Conservation (phyloP, 129 eudicot species). For the Escallonia herrerae region DNA sequence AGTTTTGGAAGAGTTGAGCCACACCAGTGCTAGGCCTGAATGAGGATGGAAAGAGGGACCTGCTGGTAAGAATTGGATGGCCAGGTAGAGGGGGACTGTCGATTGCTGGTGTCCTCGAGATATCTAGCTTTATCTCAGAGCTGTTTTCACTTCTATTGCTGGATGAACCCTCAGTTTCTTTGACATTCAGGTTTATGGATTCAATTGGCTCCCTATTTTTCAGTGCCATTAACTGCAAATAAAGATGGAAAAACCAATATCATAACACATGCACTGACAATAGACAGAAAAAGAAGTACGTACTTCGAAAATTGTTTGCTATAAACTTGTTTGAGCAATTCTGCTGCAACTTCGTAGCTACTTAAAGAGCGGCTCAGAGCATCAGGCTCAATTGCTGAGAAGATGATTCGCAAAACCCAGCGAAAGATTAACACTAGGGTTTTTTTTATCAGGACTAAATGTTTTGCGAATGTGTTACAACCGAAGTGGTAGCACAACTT, state of each 20-base stretch:
- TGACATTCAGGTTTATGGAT: conserved; percentile 78
- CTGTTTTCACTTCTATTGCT: conserved; percentile 94
- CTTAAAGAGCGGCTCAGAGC: no score
- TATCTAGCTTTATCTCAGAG: conserved; percentile 77
- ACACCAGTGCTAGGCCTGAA: conserved; percentile 34
- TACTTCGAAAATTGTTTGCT: no score
- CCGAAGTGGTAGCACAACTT: no score
- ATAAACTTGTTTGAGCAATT: no score
- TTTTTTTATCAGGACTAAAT: no score
- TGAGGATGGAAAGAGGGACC: conserved; percentile 50
- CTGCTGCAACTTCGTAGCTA: no score
- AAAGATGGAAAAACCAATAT: conserved; percentile 1
- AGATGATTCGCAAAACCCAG: no score
- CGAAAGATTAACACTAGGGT: no score
- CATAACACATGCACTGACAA: not conserved
- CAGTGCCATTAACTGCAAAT: conserved; percentile 65
- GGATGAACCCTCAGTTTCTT: conserved; percentile 89
- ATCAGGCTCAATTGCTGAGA: no score
- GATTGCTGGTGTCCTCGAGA: conserved; percentile 59
- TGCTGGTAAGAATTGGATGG: conserved; percentile 24
- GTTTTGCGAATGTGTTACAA: no score
- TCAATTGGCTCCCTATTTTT: conserved; percentile 82
- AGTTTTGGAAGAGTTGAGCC: conserved; percentile 51
- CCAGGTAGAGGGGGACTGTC: conserved; percentile 43
- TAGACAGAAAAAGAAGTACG: not conserved